Evolutionary conservation across 352 stramenopile genomes (phyloP), one percentile per base, ranked within the genome.

Genomic region (Elongisporangium undulatum): DNA sequence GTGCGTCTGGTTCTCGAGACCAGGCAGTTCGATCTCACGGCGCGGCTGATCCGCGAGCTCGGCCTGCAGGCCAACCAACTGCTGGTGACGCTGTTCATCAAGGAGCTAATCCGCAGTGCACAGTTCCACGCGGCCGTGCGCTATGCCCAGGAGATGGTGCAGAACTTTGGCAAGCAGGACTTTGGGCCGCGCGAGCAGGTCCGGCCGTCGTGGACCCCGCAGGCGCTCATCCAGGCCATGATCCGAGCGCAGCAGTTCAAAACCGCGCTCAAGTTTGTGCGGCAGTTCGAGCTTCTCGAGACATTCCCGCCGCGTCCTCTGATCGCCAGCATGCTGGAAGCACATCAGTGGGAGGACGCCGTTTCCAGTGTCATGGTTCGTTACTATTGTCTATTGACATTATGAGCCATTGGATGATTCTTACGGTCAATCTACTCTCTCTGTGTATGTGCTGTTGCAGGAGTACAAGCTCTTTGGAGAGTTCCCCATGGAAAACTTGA

Each of bases 1-100:
- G 80, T 91, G 61, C 82, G 85, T 4, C 73, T 94, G 34, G 79
- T 94, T 68, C 63, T 95, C 26, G 86, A 89, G 60, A 57, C 71
- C 51, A 66, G 72, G 63, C 61, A 80, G 51, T 76, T 83, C 34
- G 79, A 93, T 19, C 69, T 85, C 55, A 80, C 82, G 9, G 82
- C 72, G 58, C 77, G 86, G 45, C 67, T 93, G 17, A 91, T 95
- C 51, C 84, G 83, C 48, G 82, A 91, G 48, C 65, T 94, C 53
- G 82, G 90, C 24, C 51, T 94, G 52, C 66, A 85, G 19, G 49
- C 60, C 21, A 91, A 92, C 56, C 80, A 91, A 59, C 59, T 75
- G n/a, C 81, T 93, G 9, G 80, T 95, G 21, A 94, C 82, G 62
- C 69, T 94, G 39, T 77, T 93, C 12, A 85, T 95, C 53, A 93